Conservation (phyloP, 192 early-diverging fungal genomes). For the Rhizoclosmatium globosum region DNA sequence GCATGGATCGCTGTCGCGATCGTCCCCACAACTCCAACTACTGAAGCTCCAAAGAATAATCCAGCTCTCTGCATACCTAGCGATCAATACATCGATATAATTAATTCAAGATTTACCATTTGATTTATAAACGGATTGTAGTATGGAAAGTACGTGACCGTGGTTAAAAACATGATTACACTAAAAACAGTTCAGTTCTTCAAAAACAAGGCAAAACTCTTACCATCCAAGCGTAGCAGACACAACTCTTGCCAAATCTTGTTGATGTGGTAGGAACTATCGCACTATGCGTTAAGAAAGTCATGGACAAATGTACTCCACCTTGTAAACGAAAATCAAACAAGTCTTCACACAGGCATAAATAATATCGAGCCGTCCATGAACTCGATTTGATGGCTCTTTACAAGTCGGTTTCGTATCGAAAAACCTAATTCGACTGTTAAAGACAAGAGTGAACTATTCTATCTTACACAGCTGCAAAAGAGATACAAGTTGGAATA, state of each 20-base stretch:
- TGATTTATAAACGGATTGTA: conserved; percentile 21
- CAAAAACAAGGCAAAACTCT: not conserved
- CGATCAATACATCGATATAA: not conserved
- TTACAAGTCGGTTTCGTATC: conserved; percentile 23
- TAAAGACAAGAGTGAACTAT: not conserved
- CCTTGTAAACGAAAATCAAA: not conserved
- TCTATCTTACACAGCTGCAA: conserved; percentile 18
- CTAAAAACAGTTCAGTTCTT: not conserved
- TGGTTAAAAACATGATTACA: not conserved
- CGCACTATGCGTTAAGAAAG: not conserved
- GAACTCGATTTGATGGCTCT: not conserved
- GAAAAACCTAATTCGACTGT: conserved; percentile 1
- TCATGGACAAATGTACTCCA: not conserved
- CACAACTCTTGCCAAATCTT: not conserved
- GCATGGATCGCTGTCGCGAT: not conserved
- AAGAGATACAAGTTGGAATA: conserved; percentile 12
- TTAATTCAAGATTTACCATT: not conserved
- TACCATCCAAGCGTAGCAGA: not conserved
- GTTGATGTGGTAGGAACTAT: not conserved
- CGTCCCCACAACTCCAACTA: not conserved
- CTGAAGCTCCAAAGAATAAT: not conserved
- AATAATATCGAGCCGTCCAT: conserved; percentile 24
- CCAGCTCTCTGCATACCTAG: conserved; percentile 1
- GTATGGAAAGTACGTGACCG: conserved; percentile 16
- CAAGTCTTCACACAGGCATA: not conserved